Conservation (phyloP, 805 yeast species). For the Cyberlindnera americana region DNA sequence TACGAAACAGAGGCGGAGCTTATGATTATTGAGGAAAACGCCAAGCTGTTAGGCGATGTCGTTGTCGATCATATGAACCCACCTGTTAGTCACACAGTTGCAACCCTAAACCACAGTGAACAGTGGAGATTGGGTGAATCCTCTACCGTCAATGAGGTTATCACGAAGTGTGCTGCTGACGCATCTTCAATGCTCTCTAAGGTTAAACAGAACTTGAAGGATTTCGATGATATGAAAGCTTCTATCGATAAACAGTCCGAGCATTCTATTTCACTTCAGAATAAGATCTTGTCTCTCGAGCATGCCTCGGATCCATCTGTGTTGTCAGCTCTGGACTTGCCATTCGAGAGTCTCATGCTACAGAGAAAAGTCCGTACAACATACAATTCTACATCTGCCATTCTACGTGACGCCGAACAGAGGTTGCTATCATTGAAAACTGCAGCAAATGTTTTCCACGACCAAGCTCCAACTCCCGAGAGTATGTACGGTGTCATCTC, state of each 20-base stretch:
- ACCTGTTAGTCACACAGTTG: constrained; percentile 27
- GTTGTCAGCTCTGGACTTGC: constrained; percentile 16
- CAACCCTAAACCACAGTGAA: constrained; percentile 27
- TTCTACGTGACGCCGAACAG: constrained; percentile 21
- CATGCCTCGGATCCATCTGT: constrained; percentile 7
- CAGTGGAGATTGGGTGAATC: constrained; percentile 39
- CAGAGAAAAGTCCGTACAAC: constrained; percentile 21
- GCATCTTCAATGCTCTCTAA: background rate
- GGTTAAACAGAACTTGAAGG: constrained; percentile 4
- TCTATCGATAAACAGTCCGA: constrained; percentile 2
- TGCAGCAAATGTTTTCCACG: constrained; percentile 12
- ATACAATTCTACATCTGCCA: constrained; percentile 1
- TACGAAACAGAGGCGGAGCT: constrained; percentile 33
- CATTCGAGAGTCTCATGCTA: constrained; percentile 18
- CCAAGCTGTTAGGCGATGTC: constrained; percentile 25
- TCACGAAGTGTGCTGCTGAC: constrained; percentile 1
- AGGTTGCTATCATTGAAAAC: constrained; percentile 21
- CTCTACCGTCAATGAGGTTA: constrained; percentile 9
- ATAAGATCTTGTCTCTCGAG: constrained; percentile 12
- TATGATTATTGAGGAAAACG: constrained; percentile 30
- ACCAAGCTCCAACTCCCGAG: constrained; percentile 12
- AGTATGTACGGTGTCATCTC: constrained; percentile 16
- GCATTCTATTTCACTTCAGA: constrained; percentile 10
- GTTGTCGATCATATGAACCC: constrained; percentile 32
- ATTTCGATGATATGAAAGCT: background rate